phyloP scores from a whole-genome alignment of 1,284 basidiomycete genomes.

The Sanghuangporus weigelae region DNA sequence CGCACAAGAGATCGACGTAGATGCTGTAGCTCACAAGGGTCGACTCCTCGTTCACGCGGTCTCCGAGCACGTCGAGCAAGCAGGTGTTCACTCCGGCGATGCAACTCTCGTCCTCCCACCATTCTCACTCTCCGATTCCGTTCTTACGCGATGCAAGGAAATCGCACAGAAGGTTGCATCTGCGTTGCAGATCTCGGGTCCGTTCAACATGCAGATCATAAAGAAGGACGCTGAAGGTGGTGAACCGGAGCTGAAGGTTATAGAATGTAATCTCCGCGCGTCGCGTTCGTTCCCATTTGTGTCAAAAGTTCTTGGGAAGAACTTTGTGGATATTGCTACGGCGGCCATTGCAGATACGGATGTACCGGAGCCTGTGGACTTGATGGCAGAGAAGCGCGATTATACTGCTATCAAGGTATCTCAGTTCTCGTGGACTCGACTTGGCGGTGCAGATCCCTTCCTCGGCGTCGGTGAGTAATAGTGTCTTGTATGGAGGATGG shows the following conservation, averaged over 20 bases:
- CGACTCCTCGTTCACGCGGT: slow-evolving; percentile 94
- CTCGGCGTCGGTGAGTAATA: slow-evolving; percentile 80
- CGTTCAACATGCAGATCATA: slow-evolving; percentile 99
- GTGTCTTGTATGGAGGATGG: background rate
- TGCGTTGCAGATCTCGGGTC: slow-evolving; percentile 95
- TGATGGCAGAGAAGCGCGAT: slow-evolving; percentile 88
- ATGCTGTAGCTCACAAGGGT: slow-evolving; percentile 94
- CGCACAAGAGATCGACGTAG: slow-evolving; percentile 97
- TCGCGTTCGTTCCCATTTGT: slow-evolving; percentile 99
- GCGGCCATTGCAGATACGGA: slow-evolving; percentile 86
- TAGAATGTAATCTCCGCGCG: slow-evolving; percentile 97
- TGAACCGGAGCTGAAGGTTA: slow-evolving; percentile 86
- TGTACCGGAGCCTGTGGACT: slow-evolving; percentile 90
- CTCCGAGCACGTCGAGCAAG: slow-evolving; percentile 98
- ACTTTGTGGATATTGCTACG: slow-evolving; percentile 96
- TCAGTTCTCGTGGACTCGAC: slow-evolving; percentile 97
- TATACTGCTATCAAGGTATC: slow-evolving; percentile 98
- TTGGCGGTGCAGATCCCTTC: slow-evolving; percentile 95
- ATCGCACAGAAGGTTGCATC: slow-evolving; percentile 94
- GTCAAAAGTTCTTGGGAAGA: slow-evolving; percentile 94
- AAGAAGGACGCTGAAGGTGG: slow-evolving; percentile 61
- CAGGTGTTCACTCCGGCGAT: slow-evolving; percentile 98
- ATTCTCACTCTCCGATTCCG: slow-evolving; percentile 71
- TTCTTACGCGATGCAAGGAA: slow-evolving; percentile 85
- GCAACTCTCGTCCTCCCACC: slow-evolving; percentile 98